phyloP scores from a whole-genome alignment of 2,329 filamentous ascomycete genomes.

The Fusarium multiceps region DNA sequence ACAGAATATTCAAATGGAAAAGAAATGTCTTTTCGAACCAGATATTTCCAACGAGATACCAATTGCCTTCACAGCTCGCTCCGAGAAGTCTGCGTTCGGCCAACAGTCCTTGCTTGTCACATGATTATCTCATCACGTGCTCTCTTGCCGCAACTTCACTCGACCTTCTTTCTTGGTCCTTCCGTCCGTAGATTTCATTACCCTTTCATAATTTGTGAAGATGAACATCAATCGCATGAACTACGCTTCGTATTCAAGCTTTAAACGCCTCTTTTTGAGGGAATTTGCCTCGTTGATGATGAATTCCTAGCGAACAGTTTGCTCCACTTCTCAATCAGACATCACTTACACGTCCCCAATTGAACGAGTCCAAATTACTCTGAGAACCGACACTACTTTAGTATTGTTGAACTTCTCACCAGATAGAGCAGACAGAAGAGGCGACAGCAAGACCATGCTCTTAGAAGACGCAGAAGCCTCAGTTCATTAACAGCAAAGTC shows the following conservation, averaged over 20 bases:
- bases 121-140: constrained; percentile 11
- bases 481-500: not conserved
- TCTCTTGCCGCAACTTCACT: constrained; percentile 5
- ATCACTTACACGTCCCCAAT: constrained; percentile 2
- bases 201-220: not conserved
- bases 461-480: not conserved
- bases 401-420: not conserved
- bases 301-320: not conserved
- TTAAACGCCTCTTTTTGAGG: not conserved
- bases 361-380: not conserved
- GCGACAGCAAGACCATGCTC: not conserved
- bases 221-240: not conserved
- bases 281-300: not conserved
- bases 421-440: not conserved
- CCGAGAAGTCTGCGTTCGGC: not conserved
- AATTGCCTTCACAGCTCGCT: not conserved
- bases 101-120: not conserved
- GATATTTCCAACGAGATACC: not conserved
- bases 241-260: accelerated
- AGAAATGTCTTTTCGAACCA: not conserved
- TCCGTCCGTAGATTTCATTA: not conserved
- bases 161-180: not conserved
- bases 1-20: not conserved
- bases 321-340: not conserved
- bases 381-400: not conserved